Evolutionary conservation across 78 protist genomes (phyloP), one percentile per base, ranked within the genome.

Genomic region (Monosiga brevicollis): DNA sequence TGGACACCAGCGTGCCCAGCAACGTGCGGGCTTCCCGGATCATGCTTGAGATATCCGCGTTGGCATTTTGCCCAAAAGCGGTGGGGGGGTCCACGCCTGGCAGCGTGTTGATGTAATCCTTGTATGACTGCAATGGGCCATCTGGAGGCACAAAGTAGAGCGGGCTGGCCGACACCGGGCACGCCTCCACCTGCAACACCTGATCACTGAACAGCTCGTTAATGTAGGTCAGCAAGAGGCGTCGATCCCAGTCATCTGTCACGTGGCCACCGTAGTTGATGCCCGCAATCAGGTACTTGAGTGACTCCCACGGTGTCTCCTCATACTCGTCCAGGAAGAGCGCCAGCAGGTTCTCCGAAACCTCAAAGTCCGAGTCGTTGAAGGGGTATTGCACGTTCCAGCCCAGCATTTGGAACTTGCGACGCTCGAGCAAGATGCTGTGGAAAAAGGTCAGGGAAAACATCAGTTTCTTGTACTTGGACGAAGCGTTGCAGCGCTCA

Each of bases 211-310:
- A 90, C 81, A 55, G 83, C 42, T 84, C 71, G 37, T 85, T 81
- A 72, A 94, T 90, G 87, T 93, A 94, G 41, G 88, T 88, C 75
- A 35, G 49, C 37, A 96, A 40, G 37, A 91, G 70, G 32, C 94
- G 78, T 0, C 96, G 88, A 79, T 96, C 98, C 88, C 82, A 83
- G 77, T 80, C 90, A 76, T 96, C 96, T 26, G 98, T 96, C 78
- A 96, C 96, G 23, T 96, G 90, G 20, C 97, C 97, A 15, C 98
- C 98, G 86, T 96, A 96, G 81, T 83, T 84, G 72, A 87, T 87
- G 70, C 94, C 96, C 24, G 93, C 94, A 49, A 93, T 90, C 43
- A 96, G 89, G 76, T 91, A 93, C 54, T 81, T 42, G 74, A 96
- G 73, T 29, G 94, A 90, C 2, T 54, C 85, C 92, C 92, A 92